Conservation (phyloP, 2,329 filamentous ascomycete genomes). For the Furcasterigmium furcatum region DNA sequence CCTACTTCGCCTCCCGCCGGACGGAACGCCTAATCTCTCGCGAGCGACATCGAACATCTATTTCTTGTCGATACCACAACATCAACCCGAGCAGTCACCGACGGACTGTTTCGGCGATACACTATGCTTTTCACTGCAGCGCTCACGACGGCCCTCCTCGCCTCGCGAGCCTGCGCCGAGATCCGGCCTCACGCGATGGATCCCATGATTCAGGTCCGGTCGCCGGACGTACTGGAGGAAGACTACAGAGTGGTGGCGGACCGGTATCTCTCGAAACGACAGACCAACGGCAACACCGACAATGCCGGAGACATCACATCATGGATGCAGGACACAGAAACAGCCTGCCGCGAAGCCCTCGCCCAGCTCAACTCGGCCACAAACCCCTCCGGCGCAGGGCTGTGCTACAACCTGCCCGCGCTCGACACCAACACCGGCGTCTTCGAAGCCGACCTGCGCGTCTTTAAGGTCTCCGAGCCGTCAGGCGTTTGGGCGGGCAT, state of each 20-base stretch:
- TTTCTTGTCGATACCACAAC: too few species aligned
- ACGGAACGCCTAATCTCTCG: conserved; percentile 10
- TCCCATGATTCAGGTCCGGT: conserved; percentile 21
- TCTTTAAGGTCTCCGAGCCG: conserved; percentile 67
- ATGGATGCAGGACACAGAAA: conserved; percentile 51
- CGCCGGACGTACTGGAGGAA: conserved; percentile 12
- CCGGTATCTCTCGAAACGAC: conserved; percentile 17
- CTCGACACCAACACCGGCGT: conserved; percentile 64
- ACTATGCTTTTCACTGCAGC: conserved; percentile 13
- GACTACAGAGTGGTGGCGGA: conserved; percentile 11
- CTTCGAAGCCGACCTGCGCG: conserved; percentile 73
- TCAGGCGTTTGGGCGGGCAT: conserved; percentile 51
- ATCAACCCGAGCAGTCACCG: conserved; percentile 2
- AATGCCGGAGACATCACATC: conserved; percentile 48
- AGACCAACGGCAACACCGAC: conserved; percentile 24
- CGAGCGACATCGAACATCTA: conserved; percentile 6
- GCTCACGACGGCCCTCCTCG: conserved; percentile 8
- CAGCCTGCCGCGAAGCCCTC: conserved; percentile 59
- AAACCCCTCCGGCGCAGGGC: conserved; percentile 73
- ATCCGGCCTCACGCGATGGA: conserved; percentile 15
- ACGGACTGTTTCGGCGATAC: not conserved
- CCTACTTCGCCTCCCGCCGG: conserved; percentile 11
- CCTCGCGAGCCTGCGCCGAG: conserved; percentile 11
- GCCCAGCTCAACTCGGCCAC: conserved; percentile 51
- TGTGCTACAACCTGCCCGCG: conserved; percentile 79